These are phyloP conservation scores for Breviolum minutum DNA, from an alignment of 73 alveolate genomes.

Conservation along the genomic window DNA sequence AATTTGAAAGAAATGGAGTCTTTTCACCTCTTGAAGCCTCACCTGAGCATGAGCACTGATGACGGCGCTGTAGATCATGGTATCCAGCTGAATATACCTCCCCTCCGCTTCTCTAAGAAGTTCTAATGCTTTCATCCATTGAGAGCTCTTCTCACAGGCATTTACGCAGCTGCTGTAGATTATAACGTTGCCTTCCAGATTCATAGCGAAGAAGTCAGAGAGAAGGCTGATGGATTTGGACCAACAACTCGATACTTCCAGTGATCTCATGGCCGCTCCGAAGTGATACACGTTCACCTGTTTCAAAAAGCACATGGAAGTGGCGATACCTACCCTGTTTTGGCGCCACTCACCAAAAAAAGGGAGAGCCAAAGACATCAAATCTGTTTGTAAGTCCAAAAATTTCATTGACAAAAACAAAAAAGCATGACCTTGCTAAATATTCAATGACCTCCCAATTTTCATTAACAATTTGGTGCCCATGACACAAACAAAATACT, in stretches of 20 bases:
- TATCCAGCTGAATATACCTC: not conserved
- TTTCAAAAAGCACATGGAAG: too few relatives aligned
- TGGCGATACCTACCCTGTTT: too few relatives aligned
- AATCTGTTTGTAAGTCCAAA: not conserved
- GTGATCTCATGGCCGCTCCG: not conserved
- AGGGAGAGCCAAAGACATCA: not conserved
- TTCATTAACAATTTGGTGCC: too few relatives aligned
- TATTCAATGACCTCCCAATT: too few relatives aligned
- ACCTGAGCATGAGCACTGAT: conserved; percentile 19
- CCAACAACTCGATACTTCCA: not conserved
- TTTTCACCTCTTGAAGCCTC: too few relatives aligned
- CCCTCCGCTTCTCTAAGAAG: not conserved
- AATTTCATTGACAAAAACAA: not conserved
- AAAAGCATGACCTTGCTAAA: too few relatives aligned
- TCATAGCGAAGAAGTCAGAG: not conserved
- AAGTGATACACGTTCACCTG: not conserved
- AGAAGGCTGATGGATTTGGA: not conserved
- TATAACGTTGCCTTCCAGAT: conserved; percentile 1
- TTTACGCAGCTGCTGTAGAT: conserved; percentile 4
- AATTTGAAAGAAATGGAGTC: too few relatives aligned
- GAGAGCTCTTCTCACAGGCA: conserved; percentile 24
- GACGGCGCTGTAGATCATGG: not conserved
- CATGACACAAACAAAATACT: too few relatives aligned
- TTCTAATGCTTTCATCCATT: not conserved
- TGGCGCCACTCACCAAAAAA: not conserved